Evolutionary conservation across 345 rosid species (phyloP).

Genomic region (Citrus glauca): DNA sequence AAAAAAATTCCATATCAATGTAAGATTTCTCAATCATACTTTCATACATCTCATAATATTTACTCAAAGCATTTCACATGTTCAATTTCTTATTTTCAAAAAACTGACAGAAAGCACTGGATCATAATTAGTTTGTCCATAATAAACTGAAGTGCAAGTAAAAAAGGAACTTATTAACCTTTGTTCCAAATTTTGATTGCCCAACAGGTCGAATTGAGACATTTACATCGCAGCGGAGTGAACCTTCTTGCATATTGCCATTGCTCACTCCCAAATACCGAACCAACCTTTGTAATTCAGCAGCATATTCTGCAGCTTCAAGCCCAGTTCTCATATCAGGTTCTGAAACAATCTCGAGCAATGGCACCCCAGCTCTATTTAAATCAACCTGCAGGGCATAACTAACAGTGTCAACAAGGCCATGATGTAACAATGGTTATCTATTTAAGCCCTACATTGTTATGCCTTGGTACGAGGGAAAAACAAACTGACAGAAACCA

Average conservation of each 20-base stretch:
- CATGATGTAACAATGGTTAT: not conserved
- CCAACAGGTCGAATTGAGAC: slow-evolving; percentile 87
- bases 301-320: slow-evolving; percentile 85
- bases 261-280: slow-evolving; percentile 79
- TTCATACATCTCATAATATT: not conserved
- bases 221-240: slow-evolving; percentile 95
- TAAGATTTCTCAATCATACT: not conserved
- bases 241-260: slow-evolving; percentile 97
- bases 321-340: slow-evolving; percentile 94
- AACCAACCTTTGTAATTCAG: slow-evolving; percentile 81
- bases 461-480: not conserved
- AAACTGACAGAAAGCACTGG: not conserved
- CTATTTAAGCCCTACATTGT: not conserved
- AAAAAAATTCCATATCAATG: not conserved
- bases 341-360: slow-evolving; percentile 96
- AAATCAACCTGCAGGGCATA: slow-evolving; percentile 64
- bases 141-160: not conserved
- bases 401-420: slow-evolving; percentile 11
- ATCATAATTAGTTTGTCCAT: not conserved
- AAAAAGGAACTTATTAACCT: slow-evolving; percentile 41
- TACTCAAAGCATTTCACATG: slow-evolving; percentile 1
- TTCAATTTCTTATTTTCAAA: not conserved
- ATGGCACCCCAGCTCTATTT: slow-evolving; percentile 96
- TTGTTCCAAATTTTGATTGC: slow-evolving; percentile 79
- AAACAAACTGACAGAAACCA: not conserved